These are phyloP conservation scores for Isatis lusitanica DNA, from an alignment of 441 rosid genomes.

Conservation along the genomic window DNA sequence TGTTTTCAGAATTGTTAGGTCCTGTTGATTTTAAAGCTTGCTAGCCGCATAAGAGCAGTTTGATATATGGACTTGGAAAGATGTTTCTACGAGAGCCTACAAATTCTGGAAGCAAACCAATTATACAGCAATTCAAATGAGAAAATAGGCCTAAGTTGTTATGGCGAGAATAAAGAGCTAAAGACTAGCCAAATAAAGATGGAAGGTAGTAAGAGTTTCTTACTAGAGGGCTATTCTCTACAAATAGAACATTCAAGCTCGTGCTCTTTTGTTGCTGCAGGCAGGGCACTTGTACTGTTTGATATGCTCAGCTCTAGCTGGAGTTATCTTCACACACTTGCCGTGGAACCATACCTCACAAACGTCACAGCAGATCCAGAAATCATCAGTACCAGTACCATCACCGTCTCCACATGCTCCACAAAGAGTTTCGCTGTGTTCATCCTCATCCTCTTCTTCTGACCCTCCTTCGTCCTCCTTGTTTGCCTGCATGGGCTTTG, in stretches of 20 bases:
- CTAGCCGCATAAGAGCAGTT: background rate
- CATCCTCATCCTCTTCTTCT: slow-evolving; percentile 69
- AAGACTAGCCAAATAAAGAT: slow-evolving; percentile 16
- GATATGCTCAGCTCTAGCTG: slow-evolving; percentile 89
- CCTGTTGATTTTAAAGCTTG: background rate
- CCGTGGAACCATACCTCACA: slow-evolving; percentile 82
- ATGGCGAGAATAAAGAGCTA: slow-evolving; percentile 25
- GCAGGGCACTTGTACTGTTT: slow-evolving; percentile 88
- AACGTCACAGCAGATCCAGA: slow-evolving; percentile 70
- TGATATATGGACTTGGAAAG: background rate
- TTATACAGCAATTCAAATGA: background rate
- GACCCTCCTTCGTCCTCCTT: slow-evolving; percentile 57
- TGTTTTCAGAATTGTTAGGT: background rate
- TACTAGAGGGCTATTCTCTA: slow-evolving; percentile 28
- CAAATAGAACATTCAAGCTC: slow-evolving; percentile 43
- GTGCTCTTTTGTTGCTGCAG: slow-evolving; percentile 81
- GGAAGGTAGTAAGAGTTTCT: slow-evolving; percentile 20
- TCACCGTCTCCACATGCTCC: slow-evolving; percentile 75
- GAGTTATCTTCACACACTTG: slow-evolving; percentile 84
- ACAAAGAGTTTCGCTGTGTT: slow-evolving; percentile 65
- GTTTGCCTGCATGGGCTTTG: slow-evolving; percentile 39
- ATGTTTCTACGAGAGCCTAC: background rate
- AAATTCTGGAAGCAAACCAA: background rate
- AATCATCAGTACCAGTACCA: slow-evolving; percentile 52
- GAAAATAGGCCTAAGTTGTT: slow-evolving; percentile 13